Percentiles rank a stretch among this genome's conserved stretches.
Evolutionary conservation across 2,329 filamentous ascomycete genomes (phyloP).

Genomic region (Fusarium staphyleae): DNA sequence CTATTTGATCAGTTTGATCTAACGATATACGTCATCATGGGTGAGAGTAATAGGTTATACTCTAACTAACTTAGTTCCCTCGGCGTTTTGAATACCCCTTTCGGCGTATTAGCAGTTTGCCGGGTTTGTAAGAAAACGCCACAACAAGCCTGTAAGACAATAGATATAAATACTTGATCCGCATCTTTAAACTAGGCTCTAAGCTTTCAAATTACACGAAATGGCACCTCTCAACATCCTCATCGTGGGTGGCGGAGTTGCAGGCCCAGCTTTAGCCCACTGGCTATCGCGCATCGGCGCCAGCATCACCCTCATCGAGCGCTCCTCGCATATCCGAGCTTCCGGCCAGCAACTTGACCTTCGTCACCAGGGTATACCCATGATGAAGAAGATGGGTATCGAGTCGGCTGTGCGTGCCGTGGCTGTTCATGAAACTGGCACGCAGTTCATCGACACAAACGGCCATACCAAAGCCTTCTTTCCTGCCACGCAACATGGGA

Average conservation of each 20-base stretch:
- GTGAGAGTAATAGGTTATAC: no score
- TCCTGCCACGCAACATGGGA: not conserved
- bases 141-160: no score
- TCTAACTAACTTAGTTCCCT: no score
- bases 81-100: no score
- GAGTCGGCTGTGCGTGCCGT: constrained; percentile 1
- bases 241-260: constrained; percentile 26
- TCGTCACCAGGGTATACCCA: not conserved
- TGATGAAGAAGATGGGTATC: constrained; percentile 25
- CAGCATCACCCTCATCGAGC: constrained; percentile 21
- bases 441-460: not conserved
- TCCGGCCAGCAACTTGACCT: constrained; percentile 14
- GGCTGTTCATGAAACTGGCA: not conserved
- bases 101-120: no score
- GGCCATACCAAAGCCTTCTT: constrained; percentile 3
- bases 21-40: no score
- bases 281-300: constrained; percentile 23
- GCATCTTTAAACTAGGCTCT: no score
- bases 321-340: not conserved
- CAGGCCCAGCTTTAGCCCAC: constrained; percentile 25
- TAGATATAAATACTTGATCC: no score
- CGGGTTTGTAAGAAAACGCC: no score
- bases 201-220: not conserved
- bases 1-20: no score
- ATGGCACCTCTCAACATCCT: constrained; percentile 15